Conservation (phyloP, 495 filamentous ascomycete species). For the Neurospora sp. region DNA sequence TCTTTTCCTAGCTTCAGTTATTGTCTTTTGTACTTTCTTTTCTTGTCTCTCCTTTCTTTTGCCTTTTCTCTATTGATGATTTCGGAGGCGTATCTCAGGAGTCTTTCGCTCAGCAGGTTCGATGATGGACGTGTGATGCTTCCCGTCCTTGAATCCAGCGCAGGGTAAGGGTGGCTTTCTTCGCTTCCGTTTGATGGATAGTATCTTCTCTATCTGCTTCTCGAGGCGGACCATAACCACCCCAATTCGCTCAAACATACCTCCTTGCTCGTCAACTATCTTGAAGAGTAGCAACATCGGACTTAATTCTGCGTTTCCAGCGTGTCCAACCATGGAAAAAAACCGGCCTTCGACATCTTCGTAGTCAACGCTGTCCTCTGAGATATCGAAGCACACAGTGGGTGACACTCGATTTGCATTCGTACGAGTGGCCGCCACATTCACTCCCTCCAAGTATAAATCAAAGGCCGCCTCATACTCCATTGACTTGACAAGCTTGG, state of each 20-base stretch:
- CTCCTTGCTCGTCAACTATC: neutral
- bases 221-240: neutral
- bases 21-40: too few relatives aligned
- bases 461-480: neutral
- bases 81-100: neutral
- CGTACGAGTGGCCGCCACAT: accelerated
- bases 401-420: neutral
- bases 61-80: neutral
- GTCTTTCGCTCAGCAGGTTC: neutral
- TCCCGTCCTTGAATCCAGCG: neutral
- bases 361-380: neutral
- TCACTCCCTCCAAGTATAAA: neutral
- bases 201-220: neutral
- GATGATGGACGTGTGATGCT: neutral
- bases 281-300: neutral
- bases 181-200: neutral
- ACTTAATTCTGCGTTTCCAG: accelerated
- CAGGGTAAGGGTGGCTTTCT: neutral
- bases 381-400: neutral
- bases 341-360: accelerated
- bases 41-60: too few relatives aligned
- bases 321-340: neutral
- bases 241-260: neutral
- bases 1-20: too few relatives aligned
- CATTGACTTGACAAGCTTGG: neutral